A percentile compares a stretch with the other conserved stretches of the same genome.
Conservation (phyloP, 2,329 filamentous ascomycete species). For the Sordariomycetes sp. region DNA sequence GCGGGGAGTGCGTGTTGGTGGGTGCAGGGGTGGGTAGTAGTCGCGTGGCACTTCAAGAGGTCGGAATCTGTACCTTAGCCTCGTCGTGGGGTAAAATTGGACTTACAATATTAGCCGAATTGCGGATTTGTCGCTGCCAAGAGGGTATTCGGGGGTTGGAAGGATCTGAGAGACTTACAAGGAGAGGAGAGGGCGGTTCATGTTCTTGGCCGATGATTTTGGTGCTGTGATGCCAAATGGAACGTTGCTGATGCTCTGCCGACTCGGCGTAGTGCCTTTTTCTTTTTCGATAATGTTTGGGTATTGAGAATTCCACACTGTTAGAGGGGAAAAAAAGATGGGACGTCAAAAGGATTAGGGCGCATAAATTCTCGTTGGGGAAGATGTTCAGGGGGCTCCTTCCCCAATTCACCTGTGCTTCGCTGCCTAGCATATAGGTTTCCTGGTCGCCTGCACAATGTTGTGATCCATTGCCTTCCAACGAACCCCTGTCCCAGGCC, state of each 20-base stretch:
- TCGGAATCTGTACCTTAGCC: background rate
- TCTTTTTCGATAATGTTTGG: no score
- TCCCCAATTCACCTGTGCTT: no score
- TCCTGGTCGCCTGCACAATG: no score
- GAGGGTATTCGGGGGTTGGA: background rate
- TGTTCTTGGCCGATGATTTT: background rate
- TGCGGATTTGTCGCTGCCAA: constrained; percentile 2
- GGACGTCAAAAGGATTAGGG: no score
- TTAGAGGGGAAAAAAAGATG: no score
- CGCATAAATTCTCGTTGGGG: no score
- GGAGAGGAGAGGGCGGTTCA: background rate
- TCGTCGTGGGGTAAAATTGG: background rate
- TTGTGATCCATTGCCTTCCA: no score
- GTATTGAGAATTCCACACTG: no score
- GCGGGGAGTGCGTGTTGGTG: background rate
- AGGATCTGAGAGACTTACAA: background rate
- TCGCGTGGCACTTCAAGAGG: background rate
- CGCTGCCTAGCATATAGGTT: no score
- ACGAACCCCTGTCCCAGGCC: no score
- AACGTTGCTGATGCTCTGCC: background rate
- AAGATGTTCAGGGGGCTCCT: no score
- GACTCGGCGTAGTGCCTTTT: no score
- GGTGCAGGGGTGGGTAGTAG: background rate
- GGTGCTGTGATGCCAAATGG: background rate
- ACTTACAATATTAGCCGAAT: constrained; percentile 7